Evolutionary conservation across 331 rosid species (phyloP), one percentile per base, ranked within the genome.

Genomic region (Telfairia occidentalis): DNA sequence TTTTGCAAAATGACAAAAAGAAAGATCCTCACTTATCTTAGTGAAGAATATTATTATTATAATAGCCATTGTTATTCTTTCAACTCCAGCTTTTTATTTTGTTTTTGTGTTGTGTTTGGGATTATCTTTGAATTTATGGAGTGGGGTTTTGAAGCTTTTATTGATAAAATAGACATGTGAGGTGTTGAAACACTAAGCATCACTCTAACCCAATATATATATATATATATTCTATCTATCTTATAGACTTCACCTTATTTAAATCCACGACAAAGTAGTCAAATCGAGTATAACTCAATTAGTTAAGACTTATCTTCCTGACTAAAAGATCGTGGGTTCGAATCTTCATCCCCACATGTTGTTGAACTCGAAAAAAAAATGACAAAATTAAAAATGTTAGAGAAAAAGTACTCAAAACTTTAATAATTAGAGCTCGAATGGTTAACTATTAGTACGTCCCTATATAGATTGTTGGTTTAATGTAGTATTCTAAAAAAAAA

Each of bases 21-120:
- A 48, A 49, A 72, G 63, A 72, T 72, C 61, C 61, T 49, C 15
- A 72, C 63, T 49, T 46, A 49, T 72, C 76, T 72, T 43, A 42
- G 2, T 67, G 3, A 67, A 34, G 0, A 40, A 40, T 66, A 67
- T 42, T 32, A 9, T 66, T 34, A 18, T 30, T 61, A 32, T 29
- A 6, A 61, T 32, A 10, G 7, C 16, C 19, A 60, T 9, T 55
- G 5, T 24, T 24, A 26, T 60, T 60, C 42, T 60, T 60, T 30
- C 1, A 53, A 24, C 63, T 54, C 61, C 4, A 2, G 11, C 10
- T 28, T 59, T 59, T 59, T 57, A 28, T 26, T 23, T 60, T 53
- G 8, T 26, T 4, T 30, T 6, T 65, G 2, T 66, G 26, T 40
- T 38, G 5, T 65, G 28, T 10, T 11, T 66, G 48, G 21, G 24